These are phyloP conservation scores for Podosphaera aphanis DNA, from an alignment of 2,329 filamentous ascomycete species.

Conservation along the genomic window DNA sequence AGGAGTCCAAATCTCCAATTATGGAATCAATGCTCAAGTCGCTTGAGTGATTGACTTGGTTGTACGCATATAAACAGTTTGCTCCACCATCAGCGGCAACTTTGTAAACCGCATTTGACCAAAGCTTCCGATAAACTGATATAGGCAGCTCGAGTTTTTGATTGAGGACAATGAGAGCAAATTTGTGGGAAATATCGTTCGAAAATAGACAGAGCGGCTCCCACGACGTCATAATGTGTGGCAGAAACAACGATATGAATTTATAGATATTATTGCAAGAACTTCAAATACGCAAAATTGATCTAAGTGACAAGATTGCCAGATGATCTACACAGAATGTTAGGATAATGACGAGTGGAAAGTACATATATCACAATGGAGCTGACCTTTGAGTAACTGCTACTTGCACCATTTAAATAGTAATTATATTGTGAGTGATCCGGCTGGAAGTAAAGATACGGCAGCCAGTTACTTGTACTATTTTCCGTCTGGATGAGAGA, in stretches of 20 bases:
- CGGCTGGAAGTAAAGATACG: too few relatives aligned
- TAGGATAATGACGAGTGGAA: too few relatives aligned
- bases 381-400: too few relatives aligned
- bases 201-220: slow-evolving; percentile 16
- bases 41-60: slow-evolving; percentile 11
- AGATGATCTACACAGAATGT: too few relatives aligned
- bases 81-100: slow-evolving; percentile 85
- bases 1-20: slow-evolving; percentile 78
- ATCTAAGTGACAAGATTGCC: too few relatives aligned
- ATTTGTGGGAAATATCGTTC: slow-evolving; percentile 10
- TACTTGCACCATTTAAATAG: too few relatives aligned
- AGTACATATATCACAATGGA: too few relatives aligned
- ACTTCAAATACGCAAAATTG: too few relatives aligned
- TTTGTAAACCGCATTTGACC: slow-evolving; percentile 28
- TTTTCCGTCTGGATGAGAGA: too few relatives aligned
- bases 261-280: too few relatives aligned
- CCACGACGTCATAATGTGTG: slow-evolving; percentile 10
- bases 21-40: slow-evolving; percentile 45
- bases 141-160: slow-evolving; percentile 28
- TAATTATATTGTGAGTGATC: too few relatives aligned
- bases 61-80: slow-evolving; percentile 39
- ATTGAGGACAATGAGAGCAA: slow-evolving; percentile 34
- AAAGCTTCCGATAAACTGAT: slow-evolving; percentile 16
- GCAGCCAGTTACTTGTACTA: too few relatives aligned
- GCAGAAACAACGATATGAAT: neutral